Conservation (phyloP, 202 grass and related monocot species). For the Digitaria exilis region DNA sequence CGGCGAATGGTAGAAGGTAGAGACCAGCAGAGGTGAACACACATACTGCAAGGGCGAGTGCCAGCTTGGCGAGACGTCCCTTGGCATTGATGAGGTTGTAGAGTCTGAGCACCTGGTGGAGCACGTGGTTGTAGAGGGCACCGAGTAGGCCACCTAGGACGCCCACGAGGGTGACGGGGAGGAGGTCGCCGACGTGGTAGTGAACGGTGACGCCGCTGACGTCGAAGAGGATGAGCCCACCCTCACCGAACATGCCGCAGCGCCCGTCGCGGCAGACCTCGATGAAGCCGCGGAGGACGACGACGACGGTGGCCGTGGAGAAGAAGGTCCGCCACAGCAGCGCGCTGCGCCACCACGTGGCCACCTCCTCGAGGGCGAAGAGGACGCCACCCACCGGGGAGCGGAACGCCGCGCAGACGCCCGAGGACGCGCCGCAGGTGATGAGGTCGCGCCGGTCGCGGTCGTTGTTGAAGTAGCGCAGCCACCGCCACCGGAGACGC, state of each 20-base stretch:
- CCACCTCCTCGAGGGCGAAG: constrained; percentile 92
- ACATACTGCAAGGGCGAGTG: constrained; percentile 59
- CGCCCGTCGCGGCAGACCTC: constrained; percentile 80
- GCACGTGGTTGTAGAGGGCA: constrained; percentile 74
- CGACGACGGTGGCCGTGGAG: constrained; percentile 86
- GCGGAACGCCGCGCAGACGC: constrained; percentile 87
- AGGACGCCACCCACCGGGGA: constrained; percentile 84
- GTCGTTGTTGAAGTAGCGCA: constrained; percentile 88
- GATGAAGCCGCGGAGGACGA: constrained; percentile 94
- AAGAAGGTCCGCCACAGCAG: constrained; percentile 94
- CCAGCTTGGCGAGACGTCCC: constrained; percentile 66
- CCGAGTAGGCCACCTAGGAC: constrained; percentile 74
- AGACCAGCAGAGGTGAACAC: constrained; percentile 69
- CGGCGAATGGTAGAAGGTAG: constrained; percentile 75
- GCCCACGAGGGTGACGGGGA: constrained; percentile 71
- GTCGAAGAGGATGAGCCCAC: constrained; percentile 94
- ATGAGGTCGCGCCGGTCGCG: constrained; percentile 89
- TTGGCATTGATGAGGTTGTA: constrained; percentile 87
- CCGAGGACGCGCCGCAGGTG: constrained; percentile 82
- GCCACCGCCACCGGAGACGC: constrained; percentile 60
- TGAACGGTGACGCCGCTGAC: constrained; percentile 71
- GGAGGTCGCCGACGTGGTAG: constrained; percentile 67
- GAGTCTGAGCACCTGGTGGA: constrained; percentile 81
- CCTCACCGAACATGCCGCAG: constrained; percentile 87
- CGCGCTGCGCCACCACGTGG: constrained; percentile 91